A percentile compares a stretch with the other conserved stretches of the same genome.
These are phyloP conservation scores for Coemansia sp. DNA, from an alignment of 192 early-diverging fungal genomes.

Conservation along the genomic window DNA sequence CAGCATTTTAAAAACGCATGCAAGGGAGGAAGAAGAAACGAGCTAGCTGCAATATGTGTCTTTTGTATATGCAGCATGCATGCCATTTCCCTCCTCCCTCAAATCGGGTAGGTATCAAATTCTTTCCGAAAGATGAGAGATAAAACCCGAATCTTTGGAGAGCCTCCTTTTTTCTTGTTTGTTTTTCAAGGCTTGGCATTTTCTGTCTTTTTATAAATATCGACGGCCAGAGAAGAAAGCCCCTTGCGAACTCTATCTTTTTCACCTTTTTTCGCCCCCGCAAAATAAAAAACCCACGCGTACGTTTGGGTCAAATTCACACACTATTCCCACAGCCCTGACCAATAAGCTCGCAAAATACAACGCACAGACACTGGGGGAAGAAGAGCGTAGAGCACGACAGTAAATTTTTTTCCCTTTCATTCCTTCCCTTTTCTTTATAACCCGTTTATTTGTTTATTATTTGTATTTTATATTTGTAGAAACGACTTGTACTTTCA, in stretches of 20 bases:
- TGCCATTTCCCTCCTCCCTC: constrained; percentile 1
- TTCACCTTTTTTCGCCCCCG: not conserved
- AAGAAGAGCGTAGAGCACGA: not conserved
- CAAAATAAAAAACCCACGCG: not conserved
- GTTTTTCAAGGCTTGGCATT: not conserved
- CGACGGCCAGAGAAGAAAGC: not conserved
- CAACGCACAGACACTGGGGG: not conserved
- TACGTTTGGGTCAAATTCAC: no score
- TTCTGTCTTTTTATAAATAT: not conserved
- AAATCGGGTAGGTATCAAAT: no score
- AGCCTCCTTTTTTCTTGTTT: not conserved
- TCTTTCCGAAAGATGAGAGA: not conserved
- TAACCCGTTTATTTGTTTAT: not conserved
- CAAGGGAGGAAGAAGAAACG: not conserved
- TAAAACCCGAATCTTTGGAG: not conserved
- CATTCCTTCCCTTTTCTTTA: not conserved
- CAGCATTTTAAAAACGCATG: not conserved
- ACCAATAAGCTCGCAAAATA: not conserved
- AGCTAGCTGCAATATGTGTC: not conserved
- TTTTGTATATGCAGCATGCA: not conserved
- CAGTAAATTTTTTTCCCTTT: no score
- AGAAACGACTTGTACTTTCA: not conserved
- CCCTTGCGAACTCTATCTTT: not conserved
- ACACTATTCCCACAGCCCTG: not conserved
- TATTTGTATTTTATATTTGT: not conserved